A percentile compares a stretch with the other conserved stretches of the same genome.
Evolutionary conservation across 768 basidiomycete genomes (phyloP).

Genomic region (Hericium rajendrae): DNA sequence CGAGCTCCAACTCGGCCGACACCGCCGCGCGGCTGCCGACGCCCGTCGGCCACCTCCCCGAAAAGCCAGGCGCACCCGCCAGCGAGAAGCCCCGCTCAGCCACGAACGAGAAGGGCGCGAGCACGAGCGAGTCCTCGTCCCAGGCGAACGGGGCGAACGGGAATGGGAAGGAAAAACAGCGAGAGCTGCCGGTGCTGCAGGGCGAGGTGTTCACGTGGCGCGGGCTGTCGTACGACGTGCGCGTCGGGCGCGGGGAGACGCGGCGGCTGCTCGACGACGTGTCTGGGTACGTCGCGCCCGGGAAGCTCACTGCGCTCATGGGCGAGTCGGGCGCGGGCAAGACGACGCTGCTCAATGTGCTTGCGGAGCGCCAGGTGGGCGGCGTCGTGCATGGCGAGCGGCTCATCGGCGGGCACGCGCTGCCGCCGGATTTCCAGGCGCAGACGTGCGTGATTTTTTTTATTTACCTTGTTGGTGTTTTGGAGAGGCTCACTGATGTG

Average conservation of each 20-base stretch:
- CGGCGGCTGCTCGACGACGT: slow-evolving; percentile 57
- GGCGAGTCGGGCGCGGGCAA: slow-evolving; percentile 48
- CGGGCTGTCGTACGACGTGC: slow-evolving; percentile 56
- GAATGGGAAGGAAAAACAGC: slow-evolving; percentile 6
- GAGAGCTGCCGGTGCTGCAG: slow-evolving; percentile 17
- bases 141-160: not conserved
- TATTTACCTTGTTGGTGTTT: slow-evolving; percentile 23
- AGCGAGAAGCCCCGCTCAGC: too few species aligned
- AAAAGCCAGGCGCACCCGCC: too few species aligned
- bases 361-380: slow-evolving; percentile 28
- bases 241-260: slow-evolving; percentile 33
- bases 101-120: not conserved
- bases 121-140: not conserved
- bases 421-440: slow-evolving; percentile 42
- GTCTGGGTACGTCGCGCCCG: slow-evolving; percentile 74
- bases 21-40: not conserved
- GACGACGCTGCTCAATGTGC: slow-evolving; percentile 43
- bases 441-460: slow-evolving; percentile 33
- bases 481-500: slow-evolving; percentile 16
- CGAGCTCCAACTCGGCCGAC: not conserved
- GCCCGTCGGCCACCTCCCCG: too few species aligned
- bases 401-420: slow-evolving; percentile 34
- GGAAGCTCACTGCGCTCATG: slow-evolving; percentile 73
- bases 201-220: slow-evolving; percentile 76
- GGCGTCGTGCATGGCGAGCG: slow-evolving; percentile 33